Evolutionary conservation across 2,329 filamentous ascomycete species (phyloP).

Genomic region (Ascocoryne sarcoides): DNA sequence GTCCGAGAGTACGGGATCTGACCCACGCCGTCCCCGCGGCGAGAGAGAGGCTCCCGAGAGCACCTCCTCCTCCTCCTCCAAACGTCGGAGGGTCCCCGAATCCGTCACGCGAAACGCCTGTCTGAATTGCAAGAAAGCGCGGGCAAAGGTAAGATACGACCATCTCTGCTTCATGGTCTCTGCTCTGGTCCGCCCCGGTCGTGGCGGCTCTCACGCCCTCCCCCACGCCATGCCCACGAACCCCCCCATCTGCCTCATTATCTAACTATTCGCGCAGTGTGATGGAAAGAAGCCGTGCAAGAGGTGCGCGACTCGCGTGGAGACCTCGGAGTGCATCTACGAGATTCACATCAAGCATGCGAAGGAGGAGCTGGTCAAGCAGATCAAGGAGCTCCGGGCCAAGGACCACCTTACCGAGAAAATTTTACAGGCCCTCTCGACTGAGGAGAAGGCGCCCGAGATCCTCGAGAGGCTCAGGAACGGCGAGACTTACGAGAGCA

Average conservation of each 20-base stretch:
- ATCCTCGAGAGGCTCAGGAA: conserved; percentile 25
- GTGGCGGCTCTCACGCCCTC: too few relatives aligned
- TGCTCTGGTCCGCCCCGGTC: too few relatives aligned
- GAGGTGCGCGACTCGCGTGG: conserved; percentile 23
- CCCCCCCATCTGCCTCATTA: too few relatives aligned
- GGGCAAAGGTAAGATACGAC: conserved; percentile 27
- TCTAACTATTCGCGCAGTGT: conserved; percentile 23
- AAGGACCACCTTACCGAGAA: conserved; percentile 24
- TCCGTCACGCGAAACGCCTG: conserved; percentile 30
- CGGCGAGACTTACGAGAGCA: conserved; percentile 23
- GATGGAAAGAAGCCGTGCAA: conserved; percentile 29
- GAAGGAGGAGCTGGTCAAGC: conserved; percentile 28
- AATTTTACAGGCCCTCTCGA: conserved; percentile 24
- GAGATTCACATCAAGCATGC: conserved; percentile 29
- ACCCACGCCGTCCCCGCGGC: conserved; percentile 17
- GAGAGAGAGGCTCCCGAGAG: conserved; percentile 15
- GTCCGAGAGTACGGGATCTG: conserved; percentile 20
- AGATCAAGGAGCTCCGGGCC: conserved; percentile 25
- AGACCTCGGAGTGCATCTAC: conserved; percentile 25
- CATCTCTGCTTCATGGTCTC: not conserved
- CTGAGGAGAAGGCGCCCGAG: conserved; percentile 23
- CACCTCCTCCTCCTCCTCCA: conserved; percentile 13
- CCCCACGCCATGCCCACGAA: too few relatives aligned
- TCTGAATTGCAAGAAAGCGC: conserved; percentile 29
- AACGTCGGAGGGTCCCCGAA: conserved; percentile 27